These are phyloP conservation scores for Pistacia atlantica DNA, from an alignment of 345 rosid genomes.

Conservation along the genomic window DNA sequence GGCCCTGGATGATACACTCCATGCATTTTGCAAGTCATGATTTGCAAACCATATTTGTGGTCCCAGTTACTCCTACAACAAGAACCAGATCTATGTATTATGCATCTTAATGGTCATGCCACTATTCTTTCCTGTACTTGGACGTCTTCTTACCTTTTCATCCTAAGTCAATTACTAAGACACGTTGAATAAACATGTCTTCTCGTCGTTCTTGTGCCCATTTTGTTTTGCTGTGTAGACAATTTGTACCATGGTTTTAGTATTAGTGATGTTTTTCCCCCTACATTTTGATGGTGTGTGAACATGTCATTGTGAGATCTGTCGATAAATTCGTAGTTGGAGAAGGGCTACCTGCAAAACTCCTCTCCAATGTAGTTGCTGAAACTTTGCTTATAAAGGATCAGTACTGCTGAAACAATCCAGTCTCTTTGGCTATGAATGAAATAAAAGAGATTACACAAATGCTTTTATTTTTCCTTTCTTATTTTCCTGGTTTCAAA, in stretches of 20 bases:
- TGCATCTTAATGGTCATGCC: neutral
- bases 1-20: constrained; percentile 84
- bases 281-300: neutral
- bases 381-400: too few species aligned
- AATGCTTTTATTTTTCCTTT: too few species aligned
- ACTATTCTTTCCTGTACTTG: neutral
- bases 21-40: constrained; percentile 65
- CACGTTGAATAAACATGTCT: neutral
- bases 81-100: neutral
- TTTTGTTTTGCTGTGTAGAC: neutral
- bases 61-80: neutral
- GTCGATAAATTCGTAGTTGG: too few species aligned
- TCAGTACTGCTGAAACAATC: too few species aligned
- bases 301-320: too few species aligned
- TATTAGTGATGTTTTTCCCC: neutral
- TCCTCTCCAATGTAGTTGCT: too few species aligned
- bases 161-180: neutral
- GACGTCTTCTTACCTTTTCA: neutral
- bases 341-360: too few species aligned
- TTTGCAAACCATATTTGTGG: constrained; percentile 7
- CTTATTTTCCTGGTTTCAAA: too few species aligned
- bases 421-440: too few species aligned
- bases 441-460: too few species aligned
- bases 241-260: neutral
- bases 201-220: too few species aligned